phyloP scores from a whole-genome alignment of 306 rosid genomes.

The Cucumis hystrix region DNA sequence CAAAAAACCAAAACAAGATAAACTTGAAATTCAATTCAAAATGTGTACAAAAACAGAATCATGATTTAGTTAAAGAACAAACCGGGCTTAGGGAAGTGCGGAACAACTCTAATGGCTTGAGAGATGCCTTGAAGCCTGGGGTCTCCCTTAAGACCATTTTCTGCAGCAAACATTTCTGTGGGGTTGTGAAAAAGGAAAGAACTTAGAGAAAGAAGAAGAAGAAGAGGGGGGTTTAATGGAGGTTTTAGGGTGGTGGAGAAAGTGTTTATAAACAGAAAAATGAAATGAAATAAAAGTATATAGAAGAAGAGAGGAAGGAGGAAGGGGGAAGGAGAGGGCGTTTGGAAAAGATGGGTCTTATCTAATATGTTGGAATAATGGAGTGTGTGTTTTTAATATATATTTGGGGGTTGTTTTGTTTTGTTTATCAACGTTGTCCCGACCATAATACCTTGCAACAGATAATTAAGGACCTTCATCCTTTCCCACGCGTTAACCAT shows the following conservation, averaged over 20 bases:
- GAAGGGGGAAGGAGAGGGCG: not conserved
- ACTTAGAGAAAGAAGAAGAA: not conserved
- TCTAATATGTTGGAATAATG: constrained; percentile 1
- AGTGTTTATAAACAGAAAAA: too few relatives aligned
- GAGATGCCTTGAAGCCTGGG: constrained; percentile 85
- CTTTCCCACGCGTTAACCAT: not conserved
- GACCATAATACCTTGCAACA: constrained; percentile 12
- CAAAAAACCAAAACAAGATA: not conserved
- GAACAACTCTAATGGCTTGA: constrained; percentile 83
- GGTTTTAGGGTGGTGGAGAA: not conserved
- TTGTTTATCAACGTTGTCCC: constrained; percentile 10
- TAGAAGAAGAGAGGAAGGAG: too few relatives aligned
- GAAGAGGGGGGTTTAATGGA: not conserved
- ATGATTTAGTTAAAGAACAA: not conserved
- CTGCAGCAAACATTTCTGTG: constrained; percentile 65
- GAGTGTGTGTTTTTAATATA: not conserved
- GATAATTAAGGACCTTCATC: not conserved
- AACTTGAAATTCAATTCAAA: constrained; percentile 10
- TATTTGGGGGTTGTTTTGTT: not conserved
- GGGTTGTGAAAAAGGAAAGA: not conserved
- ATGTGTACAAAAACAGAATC: not conserved
- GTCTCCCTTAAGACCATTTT: constrained; percentile 93
- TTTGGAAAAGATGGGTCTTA: not conserved
- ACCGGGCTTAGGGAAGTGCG: constrained; percentile 94
- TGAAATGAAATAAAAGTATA: too few relatives aligned